phyloP scores from a whole-genome alignment of 1,284 basidiomycete species.

The Clitocybe nebularis region DNA sequence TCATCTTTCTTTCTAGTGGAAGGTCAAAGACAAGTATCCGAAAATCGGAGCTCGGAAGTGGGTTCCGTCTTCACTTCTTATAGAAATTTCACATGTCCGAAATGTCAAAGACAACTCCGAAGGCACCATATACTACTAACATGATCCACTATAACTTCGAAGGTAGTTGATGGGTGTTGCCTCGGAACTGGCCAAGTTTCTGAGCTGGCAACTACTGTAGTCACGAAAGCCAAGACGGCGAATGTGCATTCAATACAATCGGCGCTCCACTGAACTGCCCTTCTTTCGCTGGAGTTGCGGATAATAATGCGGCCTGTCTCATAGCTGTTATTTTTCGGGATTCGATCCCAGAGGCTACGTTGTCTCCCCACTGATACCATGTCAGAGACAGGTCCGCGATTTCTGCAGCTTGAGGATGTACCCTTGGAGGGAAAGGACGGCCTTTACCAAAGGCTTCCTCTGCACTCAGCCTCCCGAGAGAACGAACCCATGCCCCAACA shows the following conservation, averaged over 20 bases:
- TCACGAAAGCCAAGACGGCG: not conserved
- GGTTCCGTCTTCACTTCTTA: too few species aligned
- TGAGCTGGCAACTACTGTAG: too few species aligned
- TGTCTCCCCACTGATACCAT: conserved; percentile 22
- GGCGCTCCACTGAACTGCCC: conserved; percentile 30
- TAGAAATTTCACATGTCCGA: conserved; percentile 1
- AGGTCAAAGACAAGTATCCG: not conserved
- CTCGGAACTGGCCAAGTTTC: not conserved
- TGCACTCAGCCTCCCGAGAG: conserved; percentile 45
- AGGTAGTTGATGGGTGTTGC: too few species aligned
- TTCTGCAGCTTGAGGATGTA: conserved; percentile 31
- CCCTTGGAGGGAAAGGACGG: conserved; percentile 31
- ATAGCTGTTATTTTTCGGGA: conserved; percentile 37
- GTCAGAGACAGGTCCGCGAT: conserved; percentile 27
- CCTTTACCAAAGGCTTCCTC: conserved; percentile 36
- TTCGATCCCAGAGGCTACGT: conserved; percentile 1
- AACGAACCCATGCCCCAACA: conserved; percentile 54
- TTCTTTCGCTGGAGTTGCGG: conserved; percentile 40
- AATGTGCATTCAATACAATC: conserved; percentile 12
- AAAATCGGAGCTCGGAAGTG: not conserved
- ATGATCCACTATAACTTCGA: too few species aligned
- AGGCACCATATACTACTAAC: too few species aligned
- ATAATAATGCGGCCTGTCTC: conserved; percentile 44
- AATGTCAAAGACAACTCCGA: too few species aligned
- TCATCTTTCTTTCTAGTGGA: conserved; percentile 58